A percentile compares a stretch with the other conserved stretches of the same genome.
phyloP scores from a whole-genome alignment of 2,329 filamentous ascomycete genomes.

The Didymellaceae sp. region DNA sequence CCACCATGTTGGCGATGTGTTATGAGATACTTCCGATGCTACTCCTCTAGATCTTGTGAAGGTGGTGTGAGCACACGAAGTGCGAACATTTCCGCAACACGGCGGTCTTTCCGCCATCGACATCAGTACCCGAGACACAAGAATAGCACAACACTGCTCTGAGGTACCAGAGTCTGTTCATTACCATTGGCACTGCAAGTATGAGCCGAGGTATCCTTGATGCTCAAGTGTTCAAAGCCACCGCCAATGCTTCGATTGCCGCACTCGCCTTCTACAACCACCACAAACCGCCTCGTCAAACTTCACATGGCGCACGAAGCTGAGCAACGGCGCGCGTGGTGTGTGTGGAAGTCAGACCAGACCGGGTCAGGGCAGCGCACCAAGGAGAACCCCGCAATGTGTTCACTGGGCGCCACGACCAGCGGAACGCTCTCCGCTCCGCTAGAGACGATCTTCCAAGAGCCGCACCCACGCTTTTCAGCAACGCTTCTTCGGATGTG shows the following conservation, averaged over 20 bases:
- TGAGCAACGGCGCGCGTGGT: not conserved
- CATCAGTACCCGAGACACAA: too few relatives aligned
- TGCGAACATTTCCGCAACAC: too few relatives aligned
- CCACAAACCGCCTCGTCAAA: not conserved
- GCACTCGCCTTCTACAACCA: not conserved
- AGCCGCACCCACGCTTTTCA: not conserved
- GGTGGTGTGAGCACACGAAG: too few relatives aligned
- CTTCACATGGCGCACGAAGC: not conserved
- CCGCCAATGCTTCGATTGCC: not conserved
- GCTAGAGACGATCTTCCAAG: not conserved
- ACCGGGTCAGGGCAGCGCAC: not conserved
- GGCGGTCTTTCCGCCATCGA: too few relatives aligned
- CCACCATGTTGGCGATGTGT: too few relatives aligned
- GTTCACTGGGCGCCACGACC: constrained; percentile 11
- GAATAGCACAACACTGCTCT: too few relatives aligned
- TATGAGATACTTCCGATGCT: too few relatives aligned
- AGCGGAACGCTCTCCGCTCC: constrained; percentile 2
- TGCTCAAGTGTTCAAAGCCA: not conserved
- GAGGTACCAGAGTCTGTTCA: too few relatives aligned
- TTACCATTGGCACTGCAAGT: not conserved
- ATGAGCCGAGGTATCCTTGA: not conserved
- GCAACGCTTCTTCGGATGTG: not conserved
- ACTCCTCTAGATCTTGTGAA: too few relatives aligned
- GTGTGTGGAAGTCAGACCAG: not conserved
- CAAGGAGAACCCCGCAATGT: constrained; percentile 28